Conservation (phyloP, 257 asterid genomes). For the Solanum sejunctum region DNA sequence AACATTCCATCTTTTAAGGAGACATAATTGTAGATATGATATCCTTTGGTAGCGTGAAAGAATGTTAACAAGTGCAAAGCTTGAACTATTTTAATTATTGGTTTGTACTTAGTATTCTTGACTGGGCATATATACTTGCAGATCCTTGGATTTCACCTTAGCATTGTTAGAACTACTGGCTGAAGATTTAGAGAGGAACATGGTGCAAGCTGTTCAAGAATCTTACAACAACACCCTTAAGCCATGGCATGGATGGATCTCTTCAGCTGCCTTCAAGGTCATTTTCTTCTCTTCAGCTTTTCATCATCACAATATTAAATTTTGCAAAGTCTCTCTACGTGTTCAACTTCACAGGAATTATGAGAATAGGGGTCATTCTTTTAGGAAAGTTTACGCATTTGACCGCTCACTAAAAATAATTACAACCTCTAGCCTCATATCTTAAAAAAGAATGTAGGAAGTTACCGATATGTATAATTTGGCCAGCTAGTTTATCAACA, state of each 20-base stretch:
- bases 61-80: background rate
- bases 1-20: no score
- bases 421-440: no score
- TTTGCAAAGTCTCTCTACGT: background rate
- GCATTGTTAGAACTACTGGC: slow-evolving; percentile 41
- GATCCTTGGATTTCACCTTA: slow-evolving; percentile 62
- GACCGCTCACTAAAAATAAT: background rate
- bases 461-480: background rate
- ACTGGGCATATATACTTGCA: slow-evolving; percentile 10
- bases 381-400: background rate
- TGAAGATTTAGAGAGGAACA: slow-evolving; percentile 47
- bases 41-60: background rate
- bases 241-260: slow-evolving; percentile 99
- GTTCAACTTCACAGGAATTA: background rate
- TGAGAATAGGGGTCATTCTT: background rate
- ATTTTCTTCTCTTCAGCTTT: background rate
- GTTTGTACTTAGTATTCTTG: background rate
- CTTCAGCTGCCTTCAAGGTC: slow-evolving; percentile 75
- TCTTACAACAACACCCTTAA: slow-evolving; percentile 49
- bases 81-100: background rate
- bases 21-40: background rate
- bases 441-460: background rate
- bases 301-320: background rate
- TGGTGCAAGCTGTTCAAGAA: slow-evolving; percentile 73
- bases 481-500: background rate